phyloP scores from a whole-genome alignment of 495 filamentous ascomycete species.

The Aspergillus ostianus region DNA sequence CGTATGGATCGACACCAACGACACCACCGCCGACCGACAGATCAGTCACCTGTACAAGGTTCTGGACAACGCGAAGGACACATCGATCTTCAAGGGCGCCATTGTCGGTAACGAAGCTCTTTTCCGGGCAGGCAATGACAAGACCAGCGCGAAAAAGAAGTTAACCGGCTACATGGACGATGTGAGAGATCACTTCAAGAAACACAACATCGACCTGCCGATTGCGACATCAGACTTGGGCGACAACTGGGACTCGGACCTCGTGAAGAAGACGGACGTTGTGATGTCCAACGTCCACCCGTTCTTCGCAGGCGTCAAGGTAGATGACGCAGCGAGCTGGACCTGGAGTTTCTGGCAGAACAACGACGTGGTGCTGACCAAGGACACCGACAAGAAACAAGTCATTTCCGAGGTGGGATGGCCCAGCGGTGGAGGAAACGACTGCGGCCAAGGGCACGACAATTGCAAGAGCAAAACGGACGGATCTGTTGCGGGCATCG shows the following conservation, averaged over 20 bases:
- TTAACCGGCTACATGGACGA: slow-evolving; percentile 64
- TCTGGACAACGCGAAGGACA: slow-evolving; percentile 63
- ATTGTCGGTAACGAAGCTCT: slow-evolving; percentile 96
- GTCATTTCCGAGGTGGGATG: slow-evolving; percentile 91
- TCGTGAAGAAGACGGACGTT: slow-evolving; percentile 71
- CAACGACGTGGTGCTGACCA: slow-evolving; percentile 59
- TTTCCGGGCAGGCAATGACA: slow-evolving; percentile 56
- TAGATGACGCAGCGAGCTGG: slow-evolving; percentile 71
- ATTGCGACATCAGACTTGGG: slow-evolving; percentile 92
- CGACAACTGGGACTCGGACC: slow-evolving; percentile 72
- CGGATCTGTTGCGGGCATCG: slow-evolving; percentile 74
- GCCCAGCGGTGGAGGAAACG: slow-evolving; percentile 81
- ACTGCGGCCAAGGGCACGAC: slow-evolving; percentile 57
- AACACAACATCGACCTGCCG: slow-evolving; percentile 62
- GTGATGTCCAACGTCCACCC: slow-evolving; percentile 98
- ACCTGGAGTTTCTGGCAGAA: slow-evolving; percentile 76
- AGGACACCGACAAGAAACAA: slow-evolving; percentile 56
- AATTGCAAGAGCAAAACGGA: slow-evolving; percentile 52
- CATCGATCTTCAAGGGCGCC: slow-evolving; percentile 72
- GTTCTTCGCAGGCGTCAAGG: slow-evolving; percentile 83
- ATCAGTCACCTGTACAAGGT: slow-evolving; percentile 77
- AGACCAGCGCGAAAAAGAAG: slow-evolving; percentile 59
- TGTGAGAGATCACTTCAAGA: slow-evolving; percentile 70
- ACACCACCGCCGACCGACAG: slow-evolving; percentile 79
- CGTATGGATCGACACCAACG: slow-evolving; percentile 87